Percentiles rank a stretch among this genome's conserved stretches.
Evolutionary conservation across 2,329 filamentous ascomycete species (phyloP).

Genomic region (Cercospora brassicicola): DNA sequence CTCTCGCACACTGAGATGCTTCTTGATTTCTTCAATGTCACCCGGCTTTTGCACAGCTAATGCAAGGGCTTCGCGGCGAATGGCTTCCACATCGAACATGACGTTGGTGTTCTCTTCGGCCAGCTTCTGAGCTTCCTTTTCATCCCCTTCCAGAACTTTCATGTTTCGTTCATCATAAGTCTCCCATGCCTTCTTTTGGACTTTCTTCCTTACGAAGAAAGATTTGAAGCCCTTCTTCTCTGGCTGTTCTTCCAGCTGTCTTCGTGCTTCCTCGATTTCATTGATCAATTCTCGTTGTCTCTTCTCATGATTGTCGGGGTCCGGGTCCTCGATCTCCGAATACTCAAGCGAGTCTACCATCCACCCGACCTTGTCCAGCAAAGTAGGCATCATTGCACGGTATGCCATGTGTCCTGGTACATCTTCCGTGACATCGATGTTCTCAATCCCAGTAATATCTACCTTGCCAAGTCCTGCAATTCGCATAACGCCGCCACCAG

Average conservation of each 20-base stretch:
- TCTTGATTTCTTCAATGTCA: conserved; percentile 78
- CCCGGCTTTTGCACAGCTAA: conserved; percentile 69
- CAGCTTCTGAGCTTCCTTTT: conserved; percentile 47
- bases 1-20: conserved; percentile 55
- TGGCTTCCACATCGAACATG: conserved; percentile 93
- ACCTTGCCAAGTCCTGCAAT: conserved; percentile 81
- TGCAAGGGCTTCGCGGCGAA: conserved; percentile 67
- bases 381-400: conserved; percentile 82
- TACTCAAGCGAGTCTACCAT: conserved; percentile 90
- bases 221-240: conserved; percentile 66
- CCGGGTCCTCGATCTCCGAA: conserved; percentile 92
- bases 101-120: conserved; percentile 53
- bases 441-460: conserved; percentile 81
- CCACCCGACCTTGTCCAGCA: conserved; percentile 88
- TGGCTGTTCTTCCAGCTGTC: conserved; percentile 77
- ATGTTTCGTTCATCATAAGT: conserved; percentile 75
- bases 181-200: conserved; percentile 87
- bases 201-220: conserved; percentile 80
- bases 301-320: conserved; percentile 86
- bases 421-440: conserved; percentile 79
- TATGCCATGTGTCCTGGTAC: conserved; percentile 97
- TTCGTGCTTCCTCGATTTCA: conserved; percentile 92
- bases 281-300: conserved; percentile 90
- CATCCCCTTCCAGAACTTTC: conserved; percentile 39
- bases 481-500: conserved; percentile 83